phyloP scores from a whole-genome alignment of 768 basidiomycete species.

The Erythrobasidium yunnanense region DNA sequence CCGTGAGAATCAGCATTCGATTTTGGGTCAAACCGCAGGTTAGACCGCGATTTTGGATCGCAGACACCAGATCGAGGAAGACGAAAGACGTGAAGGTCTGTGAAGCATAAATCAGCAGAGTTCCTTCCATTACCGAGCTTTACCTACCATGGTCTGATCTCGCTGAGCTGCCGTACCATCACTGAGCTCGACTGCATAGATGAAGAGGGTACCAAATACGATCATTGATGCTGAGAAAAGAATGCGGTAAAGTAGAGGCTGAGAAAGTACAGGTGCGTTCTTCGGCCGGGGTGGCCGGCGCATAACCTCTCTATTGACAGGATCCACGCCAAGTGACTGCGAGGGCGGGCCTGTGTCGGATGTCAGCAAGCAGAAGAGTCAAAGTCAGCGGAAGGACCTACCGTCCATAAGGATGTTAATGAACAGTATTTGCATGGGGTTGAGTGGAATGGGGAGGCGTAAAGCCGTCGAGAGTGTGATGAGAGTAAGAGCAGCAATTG shows the following conservation, averaged over 20 bases:
- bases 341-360: conserved; percentile 65
- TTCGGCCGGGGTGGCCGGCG: conserved; percentile 81
- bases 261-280: conserved; percentile 75
- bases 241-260: conserved; percentile 61
- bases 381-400: conserved; percentile 38
- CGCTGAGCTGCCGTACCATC: conserved; percentile 72
- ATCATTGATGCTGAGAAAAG: conserved; percentile 89
- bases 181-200: conserved; percentile 69
- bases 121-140: too few relatives aligned
- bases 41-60: conserved; percentile 84
- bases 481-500: conserved; percentile 86
- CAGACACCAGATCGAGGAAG: conserved; percentile 89
- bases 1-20: conserved; percentile 77
- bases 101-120: too few relatives aligned
- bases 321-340: conserved; percentile 91
- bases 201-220: conserved; percentile 72
- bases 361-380: neutral
- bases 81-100: conserved; percentile 97
- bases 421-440: conserved; percentile 98
- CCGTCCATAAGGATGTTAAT: conserved; percentile 99
- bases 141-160: conserved; percentile 83
- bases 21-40: conserved; percentile 72
- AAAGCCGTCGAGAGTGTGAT: conserved; percentile 90
- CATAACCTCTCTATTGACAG: conserved; percentile 88
- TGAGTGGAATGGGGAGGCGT: conserved; percentile 78